These are phyloP conservation scores for Albatrellus ellisii DNA, from an alignment of 768 basidiomycete species.

Conservation along the genomic window DNA sequence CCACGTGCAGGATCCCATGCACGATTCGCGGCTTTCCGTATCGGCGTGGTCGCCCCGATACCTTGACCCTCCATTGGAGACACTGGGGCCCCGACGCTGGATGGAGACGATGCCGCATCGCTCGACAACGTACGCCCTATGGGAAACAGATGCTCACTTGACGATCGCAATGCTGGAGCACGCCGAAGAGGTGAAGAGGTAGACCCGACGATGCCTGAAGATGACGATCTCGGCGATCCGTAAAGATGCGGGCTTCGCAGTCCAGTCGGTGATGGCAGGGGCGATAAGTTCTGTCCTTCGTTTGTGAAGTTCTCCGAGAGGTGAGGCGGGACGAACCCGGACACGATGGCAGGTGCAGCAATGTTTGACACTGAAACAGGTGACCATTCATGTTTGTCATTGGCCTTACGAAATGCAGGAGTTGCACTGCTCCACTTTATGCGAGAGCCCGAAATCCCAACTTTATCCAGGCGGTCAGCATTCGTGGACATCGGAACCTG, in stretches of 20 bases:
- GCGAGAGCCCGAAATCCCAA: no score
- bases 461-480: slow-evolving; percentile 12
- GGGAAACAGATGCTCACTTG: slow-evolving; percentile 13
- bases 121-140: slow-evolving; percentile 29
- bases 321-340: not conserved
- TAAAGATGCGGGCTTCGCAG: slow-evolving; percentile 10
- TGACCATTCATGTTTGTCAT: not conserved
- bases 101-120: slow-evolving; percentile 38
- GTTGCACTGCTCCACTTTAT: slow-evolving; percentile 5
- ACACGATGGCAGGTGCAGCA: not conserved
- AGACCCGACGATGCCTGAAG: slow-evolving; percentile 10
- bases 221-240: slow-evolving; percentile 14
- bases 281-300: slow-evolving; percentile 17
- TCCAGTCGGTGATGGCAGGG: slow-evolving; percentile 19
- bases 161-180: slow-evolving; percentile 9
- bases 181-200: slow-evolving; percentile 9
- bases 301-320: slow-evolving; percentile 3
- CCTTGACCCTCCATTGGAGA: slow-evolving; percentile 35
- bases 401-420: not conserved
- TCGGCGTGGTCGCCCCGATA: slow-evolving; percentile 17
- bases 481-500: slow-evolving; percentile 32
- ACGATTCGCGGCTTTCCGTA: slow-evolving; percentile 35
- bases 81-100: slow-evolving; percentile 40
- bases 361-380: not conserved
- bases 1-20: slow-evolving; percentile 83